These are phyloP conservation scores for Rhizopus sp. DNA, from an alignment of 371 early-diverging fungal genomes.

Conservation along the genomic window DNA sequence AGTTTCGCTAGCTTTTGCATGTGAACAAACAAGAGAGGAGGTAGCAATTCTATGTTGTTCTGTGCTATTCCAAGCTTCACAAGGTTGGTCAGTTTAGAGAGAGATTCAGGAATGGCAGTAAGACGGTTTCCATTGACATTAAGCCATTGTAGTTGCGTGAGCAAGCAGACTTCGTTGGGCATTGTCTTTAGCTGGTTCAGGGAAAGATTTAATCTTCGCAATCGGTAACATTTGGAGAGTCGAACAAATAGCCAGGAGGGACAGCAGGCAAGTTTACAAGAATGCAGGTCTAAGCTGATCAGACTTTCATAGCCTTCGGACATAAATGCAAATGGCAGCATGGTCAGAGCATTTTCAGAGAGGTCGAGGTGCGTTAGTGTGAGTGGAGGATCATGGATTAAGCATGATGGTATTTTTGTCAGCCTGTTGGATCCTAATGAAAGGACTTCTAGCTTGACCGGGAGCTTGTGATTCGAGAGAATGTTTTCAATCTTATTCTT, in stretches of 20 bases:
- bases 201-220: slow-evolving; percentile 64
- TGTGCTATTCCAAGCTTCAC: slow-evolving; percentile 75
- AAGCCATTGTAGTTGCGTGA: slow-evolving; percentile 65
- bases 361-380: slow-evolving; percentile 57
- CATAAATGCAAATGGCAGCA: slow-evolving; percentile 46
- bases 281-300: slow-evolving; percentile 66
- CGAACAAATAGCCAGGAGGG: slow-evolving; percentile 23
- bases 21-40: slow-evolving; percentile 42
- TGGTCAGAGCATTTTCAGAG: slow-evolving; percentile 56
- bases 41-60: slow-evolving; percentile 58
- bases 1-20: slow-evolving; percentile 48
- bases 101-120: slow-evolving; percentile 48
- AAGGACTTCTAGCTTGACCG: slow-evolving; percentile 38
- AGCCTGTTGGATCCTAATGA: slow-evolving; percentile 52
- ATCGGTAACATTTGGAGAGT: slow-evolving; percentile 37
- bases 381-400: slow-evolving; percentile 44
- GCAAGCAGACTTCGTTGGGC: slow-evolving; percentile 57
- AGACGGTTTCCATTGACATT: slow-evolving; percentile 73
- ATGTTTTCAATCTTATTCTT: slow-evolving; percentile 44
- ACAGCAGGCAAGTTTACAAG: slow-evolving; percentile 50
- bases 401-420: slow-evolving; percentile 44
- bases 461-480: slow-evolving; percentile 30
- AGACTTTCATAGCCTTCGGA: slow-evolving; percentile 49
- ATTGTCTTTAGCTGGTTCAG: slow-evolving; percentile 59
- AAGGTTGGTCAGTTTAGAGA: slow-evolving; percentile 55